Evolutionary conservation across 352 stramenopile genomes (phyloP), one percentile per base, ranked within the genome.

Genomic region (Paralagenidium karlingii): DNA sequence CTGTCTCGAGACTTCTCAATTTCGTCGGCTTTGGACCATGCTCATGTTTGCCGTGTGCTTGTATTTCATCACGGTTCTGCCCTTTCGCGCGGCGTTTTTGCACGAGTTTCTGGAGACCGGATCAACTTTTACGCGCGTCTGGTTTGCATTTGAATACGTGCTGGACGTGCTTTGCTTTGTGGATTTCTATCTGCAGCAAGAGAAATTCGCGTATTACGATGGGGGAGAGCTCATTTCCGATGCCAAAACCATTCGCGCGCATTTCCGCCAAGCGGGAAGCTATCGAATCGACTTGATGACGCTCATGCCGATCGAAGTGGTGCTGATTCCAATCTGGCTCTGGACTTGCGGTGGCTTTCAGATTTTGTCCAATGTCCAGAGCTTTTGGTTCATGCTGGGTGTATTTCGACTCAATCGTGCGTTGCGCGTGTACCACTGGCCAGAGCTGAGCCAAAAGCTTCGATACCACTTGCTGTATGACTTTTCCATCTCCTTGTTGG

Each of bases 401-500:
- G 58, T 79, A 15, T 40, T 60, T 8, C 64, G 68, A 5, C 26
- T 64, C 24, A 85, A 82, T 34, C 52, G 64, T 3, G 62, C 77
- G 16, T 28, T 85, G 8, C 68, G 68, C 1, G 53, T 58, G 13
- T 47, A 78, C 20, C 65, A 81, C 39, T 28, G 81, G 8, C 63
- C 62, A 6, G 38, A 49, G 8, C 43, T 82, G 16, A 62, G 48
- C 20, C 61, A 81, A 32, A 40, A 57, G 22, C 28, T 81, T 1
- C 65, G 81, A 40, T 58, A 47, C 1, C 69, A 65, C 24, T 19
- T 85, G 30, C 21, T 85, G 15, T 82, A 81, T 38, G 70, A 85
- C 32, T 20, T 57, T 32, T 63, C 61, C 15, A 13, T 71, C 1
- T 6, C 29, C 21, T 51, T 34, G 25, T 18, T 57, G 22, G 38